phyloP scores from a whole-genome alignment of 169 alveolate genomes.

The Eimeria acervulina region DNA sequence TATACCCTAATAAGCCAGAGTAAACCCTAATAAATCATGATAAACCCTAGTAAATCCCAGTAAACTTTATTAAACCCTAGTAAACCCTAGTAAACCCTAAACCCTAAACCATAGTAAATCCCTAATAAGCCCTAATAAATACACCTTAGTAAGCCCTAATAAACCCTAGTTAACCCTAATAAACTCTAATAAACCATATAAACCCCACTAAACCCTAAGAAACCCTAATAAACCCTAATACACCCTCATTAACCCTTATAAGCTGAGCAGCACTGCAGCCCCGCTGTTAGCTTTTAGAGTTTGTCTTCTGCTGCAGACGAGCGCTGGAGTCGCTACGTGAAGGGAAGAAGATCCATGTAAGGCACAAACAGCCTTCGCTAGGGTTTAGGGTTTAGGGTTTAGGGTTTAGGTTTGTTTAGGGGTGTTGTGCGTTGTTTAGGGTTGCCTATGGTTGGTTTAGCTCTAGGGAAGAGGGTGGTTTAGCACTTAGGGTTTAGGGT shows the following conservation, averaged over 20 bases:
- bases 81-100: not conserved
- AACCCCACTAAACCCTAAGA: too few relatives aligned
- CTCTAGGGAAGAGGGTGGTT: too few relatives aligned
- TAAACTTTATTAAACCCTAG: not conserved
- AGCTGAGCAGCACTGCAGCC: not conserved
- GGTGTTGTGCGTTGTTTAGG: not conserved
- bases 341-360: conserved; percentile 14
- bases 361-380: not conserved
- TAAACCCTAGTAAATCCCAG: too few relatives aligned
- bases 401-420: too few relatives aligned
- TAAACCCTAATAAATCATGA: too few relatives aligned
- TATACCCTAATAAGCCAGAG: too few relatives aligned
- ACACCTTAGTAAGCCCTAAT: not conserved
- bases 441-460: not conserved
- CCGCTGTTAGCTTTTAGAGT: not conserved
- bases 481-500: not conserved
- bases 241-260: too few relatives aligned
- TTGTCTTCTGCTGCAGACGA: not conserved
- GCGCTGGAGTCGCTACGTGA: conserved; percentile 32
- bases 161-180: too few relatives aligned
- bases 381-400: conserved; percentile 24
- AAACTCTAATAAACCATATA: too few relatives aligned
- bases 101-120: not conserved
- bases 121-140: not conserved
- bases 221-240: too few relatives aligned